phyloP scores from a whole-genome alignment of 371 early-diverging fungal genomes.

The Saksenaea vasiformis region DNA sequence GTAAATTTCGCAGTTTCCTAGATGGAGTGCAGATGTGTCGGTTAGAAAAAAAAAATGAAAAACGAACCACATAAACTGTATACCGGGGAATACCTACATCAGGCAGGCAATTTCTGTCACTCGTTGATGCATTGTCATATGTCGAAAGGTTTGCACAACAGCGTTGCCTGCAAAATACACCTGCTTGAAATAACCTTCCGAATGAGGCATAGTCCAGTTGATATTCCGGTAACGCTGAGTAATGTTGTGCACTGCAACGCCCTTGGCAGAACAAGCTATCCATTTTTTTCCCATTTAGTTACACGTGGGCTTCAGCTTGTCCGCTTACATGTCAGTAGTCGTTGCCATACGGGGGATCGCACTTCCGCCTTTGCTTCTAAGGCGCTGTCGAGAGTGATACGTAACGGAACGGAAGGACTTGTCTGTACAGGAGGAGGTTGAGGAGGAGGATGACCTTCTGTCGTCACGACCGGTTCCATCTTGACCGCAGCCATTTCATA shows the following conservation, averaged over 20 bases:
- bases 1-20: conserved; percentile 49
- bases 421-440: no score
- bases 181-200: conserved; percentile 55
- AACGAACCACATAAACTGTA: background rate
- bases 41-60: conserved; percentile 1
- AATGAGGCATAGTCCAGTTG: conserved; percentile 44
- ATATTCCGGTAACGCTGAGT: conserved; percentile 32
- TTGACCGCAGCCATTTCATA: background rate
- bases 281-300: no score
- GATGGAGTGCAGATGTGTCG: background rate
- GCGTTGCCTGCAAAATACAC: conserved; percentile 49
- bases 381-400: background rate
- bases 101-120: conserved; percentile 56
- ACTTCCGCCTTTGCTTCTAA: no score
- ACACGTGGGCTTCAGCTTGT: no score
- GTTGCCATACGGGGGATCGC: no score
- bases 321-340: background rate
- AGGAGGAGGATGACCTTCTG: no score
- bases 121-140: conserved; percentile 57
- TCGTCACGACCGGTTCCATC: no score
- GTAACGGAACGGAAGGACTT: no score
- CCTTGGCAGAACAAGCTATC: conserved; percentile 39
- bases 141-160: conserved; percentile 51
- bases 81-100: conserved; percentile 30
- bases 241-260: conserved; percentile 36